These are phyloP conservation scores for Cystofilobasidium ferigula DNA, from an alignment of 768 basidiomycete genomes.

Conservation along the genomic window DNA sequence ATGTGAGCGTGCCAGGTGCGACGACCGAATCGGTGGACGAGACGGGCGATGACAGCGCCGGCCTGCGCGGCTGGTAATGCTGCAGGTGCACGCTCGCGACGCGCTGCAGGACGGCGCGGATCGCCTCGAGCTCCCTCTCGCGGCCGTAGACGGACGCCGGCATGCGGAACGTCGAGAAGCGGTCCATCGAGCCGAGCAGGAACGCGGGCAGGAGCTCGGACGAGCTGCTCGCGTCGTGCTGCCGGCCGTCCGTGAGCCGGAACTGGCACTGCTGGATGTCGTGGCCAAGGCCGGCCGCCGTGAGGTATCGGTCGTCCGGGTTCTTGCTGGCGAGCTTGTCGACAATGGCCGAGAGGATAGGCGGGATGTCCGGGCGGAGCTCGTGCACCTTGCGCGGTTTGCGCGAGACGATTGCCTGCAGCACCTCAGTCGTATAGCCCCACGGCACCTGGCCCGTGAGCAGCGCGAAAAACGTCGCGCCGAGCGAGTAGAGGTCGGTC, in stretches of 20 bases:
- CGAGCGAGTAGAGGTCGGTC: conserved; percentile 63
- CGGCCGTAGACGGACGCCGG: conserved; percentile 54
- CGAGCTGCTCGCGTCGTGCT: background rate
- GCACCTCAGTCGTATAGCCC: conserved; percentile 49
- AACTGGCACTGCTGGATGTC: conserved; percentile 62
- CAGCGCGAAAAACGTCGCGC: conserved; percentile 39
- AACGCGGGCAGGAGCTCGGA: background rate
- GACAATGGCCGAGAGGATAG: conserved; percentile 58
- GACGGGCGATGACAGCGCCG: background rate
- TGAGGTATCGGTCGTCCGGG: conserved; percentile 60
- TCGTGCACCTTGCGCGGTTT: conserved; percentile 65
- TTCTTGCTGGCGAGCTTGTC: conserved; percentile 63
- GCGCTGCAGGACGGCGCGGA: conserved; percentile 55
- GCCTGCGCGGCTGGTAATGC: conserved; percentile 3
- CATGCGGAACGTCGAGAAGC: background rate
- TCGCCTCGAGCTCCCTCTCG: conserved; percentile 57
- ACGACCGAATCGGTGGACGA: background rate
- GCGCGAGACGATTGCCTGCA: conserved; percentile 62
- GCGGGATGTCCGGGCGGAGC: conserved; percentile 59
- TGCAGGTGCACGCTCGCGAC: conserved; percentile 46
- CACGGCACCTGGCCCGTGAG: conserved; percentile 18
- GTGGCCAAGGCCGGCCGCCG: conserved; percentile 56
- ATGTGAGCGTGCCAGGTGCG: background rate
- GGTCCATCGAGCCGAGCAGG: background rate
- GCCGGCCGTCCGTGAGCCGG: conserved; percentile 41